Evolutionary conservation across 345 rosid species (phyloP).

Genomic region (Euphorbia lathyris): DNA sequence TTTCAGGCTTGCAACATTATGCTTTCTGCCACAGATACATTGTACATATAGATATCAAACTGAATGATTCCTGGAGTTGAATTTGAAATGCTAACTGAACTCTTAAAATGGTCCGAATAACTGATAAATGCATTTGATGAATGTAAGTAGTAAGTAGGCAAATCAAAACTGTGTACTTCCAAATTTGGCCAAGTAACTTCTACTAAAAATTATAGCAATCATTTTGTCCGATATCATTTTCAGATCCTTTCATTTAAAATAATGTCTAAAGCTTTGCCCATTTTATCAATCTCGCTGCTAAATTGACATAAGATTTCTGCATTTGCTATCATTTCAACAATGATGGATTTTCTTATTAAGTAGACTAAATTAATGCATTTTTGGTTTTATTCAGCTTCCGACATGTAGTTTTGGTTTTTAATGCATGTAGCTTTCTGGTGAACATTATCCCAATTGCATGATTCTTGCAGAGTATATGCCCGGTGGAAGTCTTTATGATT

Average conservation of each 20-base stretch:
- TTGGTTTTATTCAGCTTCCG: neutral
- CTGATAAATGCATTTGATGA: neutral
- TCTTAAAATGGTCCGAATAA: neutral
- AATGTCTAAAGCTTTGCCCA: neutral
- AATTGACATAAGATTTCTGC: neutral
- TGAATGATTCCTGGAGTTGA: neutral
- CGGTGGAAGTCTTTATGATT: constrained; percentile 69
- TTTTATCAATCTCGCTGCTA: neutral
- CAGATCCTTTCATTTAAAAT: no score
- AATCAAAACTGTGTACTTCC: neutral
- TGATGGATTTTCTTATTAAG: neutral
- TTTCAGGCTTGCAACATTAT: neutral
- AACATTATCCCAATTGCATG: neutral
- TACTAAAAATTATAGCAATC: neutral
- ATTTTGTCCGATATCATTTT: no score
- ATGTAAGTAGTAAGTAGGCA: neutral
- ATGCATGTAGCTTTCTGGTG: constrained; percentile 1
- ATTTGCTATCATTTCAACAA: neutral
- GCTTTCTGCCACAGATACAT: neutral
- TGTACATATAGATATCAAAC: neutral
- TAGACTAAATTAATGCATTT: neutral
- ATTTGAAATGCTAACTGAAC: neutral
- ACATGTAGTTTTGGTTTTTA: neutral
- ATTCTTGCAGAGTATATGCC: constrained; percentile 69
- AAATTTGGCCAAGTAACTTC: neutral